Evolutionary conservation across 129 eudicot species (phyloP).

Genomic region (Centrapalus pauciflorus): DNA sequence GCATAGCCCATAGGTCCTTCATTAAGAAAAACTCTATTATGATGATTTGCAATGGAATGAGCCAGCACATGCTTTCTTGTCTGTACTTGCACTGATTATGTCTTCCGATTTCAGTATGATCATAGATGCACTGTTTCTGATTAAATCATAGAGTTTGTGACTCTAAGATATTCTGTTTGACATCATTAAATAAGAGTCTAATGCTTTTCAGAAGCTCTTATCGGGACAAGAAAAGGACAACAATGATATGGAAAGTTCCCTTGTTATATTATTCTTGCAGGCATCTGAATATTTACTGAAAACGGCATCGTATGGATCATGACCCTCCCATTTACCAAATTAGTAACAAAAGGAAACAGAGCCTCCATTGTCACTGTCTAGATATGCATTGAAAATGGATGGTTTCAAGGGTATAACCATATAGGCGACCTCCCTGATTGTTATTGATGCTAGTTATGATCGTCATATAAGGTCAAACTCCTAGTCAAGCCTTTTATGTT

Average conservation of each 20-base stretch:
- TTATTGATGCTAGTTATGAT: too few species aligned
- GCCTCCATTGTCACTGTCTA: conserved; percentile 3
- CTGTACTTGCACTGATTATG: too few species aligned
- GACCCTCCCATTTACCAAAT: conserved; percentile 3
- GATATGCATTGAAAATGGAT: neutral
- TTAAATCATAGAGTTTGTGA: too few species aligned
- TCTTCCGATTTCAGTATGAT: too few species aligned
- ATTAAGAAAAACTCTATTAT: neutral
- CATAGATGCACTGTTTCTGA: too few species aligned
- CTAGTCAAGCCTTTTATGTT: too few species aligned
- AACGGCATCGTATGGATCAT: neutral
- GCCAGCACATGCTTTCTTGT: too few species aligned
- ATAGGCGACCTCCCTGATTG: neutral
- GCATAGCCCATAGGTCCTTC: conserved; percentile 1
- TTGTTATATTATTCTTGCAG: neutral
- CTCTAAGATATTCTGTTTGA: neutral
- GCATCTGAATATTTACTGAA: neutral
- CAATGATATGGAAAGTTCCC: neutral
- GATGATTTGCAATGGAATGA: neutral
- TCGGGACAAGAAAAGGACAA: neutral
- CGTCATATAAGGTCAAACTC: too few species aligned
- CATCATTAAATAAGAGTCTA: neutral
- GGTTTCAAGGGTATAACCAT: neutral
- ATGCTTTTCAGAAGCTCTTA: neutral
- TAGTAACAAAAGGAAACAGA: neutral